Conservation (phyloP, 768 basidiomycete genomes). For the Asterophora lycoperdoides region DNA sequence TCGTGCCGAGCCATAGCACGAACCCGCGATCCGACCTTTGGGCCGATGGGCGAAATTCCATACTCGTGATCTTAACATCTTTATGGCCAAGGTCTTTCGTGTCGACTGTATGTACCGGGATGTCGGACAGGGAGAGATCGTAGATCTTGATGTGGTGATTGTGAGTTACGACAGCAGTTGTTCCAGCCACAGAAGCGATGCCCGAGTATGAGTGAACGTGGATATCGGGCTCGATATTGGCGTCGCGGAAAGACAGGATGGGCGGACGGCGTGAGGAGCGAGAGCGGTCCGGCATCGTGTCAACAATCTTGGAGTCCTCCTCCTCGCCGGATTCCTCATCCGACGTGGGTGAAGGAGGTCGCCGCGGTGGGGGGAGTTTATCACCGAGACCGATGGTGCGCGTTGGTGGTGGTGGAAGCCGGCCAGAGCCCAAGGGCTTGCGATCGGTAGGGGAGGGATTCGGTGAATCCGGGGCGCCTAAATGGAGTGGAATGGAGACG, state of each 20-base stretch:
- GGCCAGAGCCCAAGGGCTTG: constrained; percentile 35
- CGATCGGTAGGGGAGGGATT: constrained; percentile 27
- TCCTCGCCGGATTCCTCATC: constrained; percentile 59
- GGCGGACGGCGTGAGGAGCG: constrained; percentile 59
- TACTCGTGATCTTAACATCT: constrained; percentile 66
- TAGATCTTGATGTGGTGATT: constrained; percentile 60
- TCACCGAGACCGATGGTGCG: constrained; percentile 67
- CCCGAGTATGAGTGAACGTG: constrained; percentile 57
- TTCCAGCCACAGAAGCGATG: constrained; percentile 52
- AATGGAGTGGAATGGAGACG: constrained; percentile 15
- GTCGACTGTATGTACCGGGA: constrained; percentile 49
- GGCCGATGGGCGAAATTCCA: constrained; percentile 67
- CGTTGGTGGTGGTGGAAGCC: constrained; percentile 69
- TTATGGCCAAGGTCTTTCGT: constrained; percentile 60
- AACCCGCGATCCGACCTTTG: constrained; percentile 49
- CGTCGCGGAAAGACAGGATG: constrained; percentile 35
- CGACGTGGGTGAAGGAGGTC: constrained; percentile 39
- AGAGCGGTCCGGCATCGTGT: constrained; percentile 65
- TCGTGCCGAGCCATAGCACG: constrained; percentile 83
- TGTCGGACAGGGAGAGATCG: constrained; percentile 46
- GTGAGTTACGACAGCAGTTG: constrained; percentile 53
- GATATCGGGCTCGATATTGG: constrained; percentile 44
- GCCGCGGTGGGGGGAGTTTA: constrained; percentile 62
- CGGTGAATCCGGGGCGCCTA: constrained; percentile 11
- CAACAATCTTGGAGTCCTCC: constrained; percentile 47